phyloP scores from a whole-genome alignment of 352 stramenopile species.

The Pythium dissimile region DNA sequence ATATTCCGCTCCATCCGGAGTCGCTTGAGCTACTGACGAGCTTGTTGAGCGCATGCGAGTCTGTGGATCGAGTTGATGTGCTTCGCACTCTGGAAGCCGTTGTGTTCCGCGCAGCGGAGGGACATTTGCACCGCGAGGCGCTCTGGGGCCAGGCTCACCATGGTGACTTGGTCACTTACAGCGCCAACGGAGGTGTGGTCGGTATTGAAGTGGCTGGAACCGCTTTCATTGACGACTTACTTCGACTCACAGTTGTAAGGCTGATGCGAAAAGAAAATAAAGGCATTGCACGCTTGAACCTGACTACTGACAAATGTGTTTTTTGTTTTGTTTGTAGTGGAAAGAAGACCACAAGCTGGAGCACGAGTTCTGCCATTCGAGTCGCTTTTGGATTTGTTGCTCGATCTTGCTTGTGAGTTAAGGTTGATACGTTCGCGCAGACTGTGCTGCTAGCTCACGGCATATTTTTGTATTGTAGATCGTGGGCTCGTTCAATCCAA shows the following conservation, averaged over 20 bases:
- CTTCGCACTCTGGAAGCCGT: conserved; percentile 70
- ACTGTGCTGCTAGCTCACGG: background rate
- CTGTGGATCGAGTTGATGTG: conserved; percentile 68
- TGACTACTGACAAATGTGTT: background rate
- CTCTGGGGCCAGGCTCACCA: conserved; percentile 49
- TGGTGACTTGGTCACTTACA: conserved; percentile 54
- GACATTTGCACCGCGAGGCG: conserved; percentile 68
- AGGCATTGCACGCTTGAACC: background rate
- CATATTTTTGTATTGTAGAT: conserved; percentile 33
- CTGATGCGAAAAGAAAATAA: background rate
- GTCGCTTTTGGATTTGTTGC: conserved; percentile 81
- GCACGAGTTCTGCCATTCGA: conserved; percentile 75
- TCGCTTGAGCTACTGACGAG: conserved; percentile 52
- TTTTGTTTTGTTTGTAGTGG: conserved; percentile 29
- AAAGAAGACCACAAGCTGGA: conserved; percentile 54
- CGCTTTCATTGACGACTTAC: conserved; percentile 53
- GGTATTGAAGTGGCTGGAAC: conserved; percentile 60
- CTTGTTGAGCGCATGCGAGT: conserved; percentile 55
- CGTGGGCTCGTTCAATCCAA: conserved; percentile 58
- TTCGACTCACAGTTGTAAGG: conserved; percentile 60
- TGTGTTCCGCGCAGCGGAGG: conserved; percentile 76
- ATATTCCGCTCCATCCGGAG: conserved; percentile 77
- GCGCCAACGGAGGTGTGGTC: conserved; percentile 54
- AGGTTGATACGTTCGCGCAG: background rate
- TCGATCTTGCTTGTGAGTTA: conserved; percentile 73